Conservation (phyloP, 805 yeast genomes). For the Candida ortonii region DNA sequence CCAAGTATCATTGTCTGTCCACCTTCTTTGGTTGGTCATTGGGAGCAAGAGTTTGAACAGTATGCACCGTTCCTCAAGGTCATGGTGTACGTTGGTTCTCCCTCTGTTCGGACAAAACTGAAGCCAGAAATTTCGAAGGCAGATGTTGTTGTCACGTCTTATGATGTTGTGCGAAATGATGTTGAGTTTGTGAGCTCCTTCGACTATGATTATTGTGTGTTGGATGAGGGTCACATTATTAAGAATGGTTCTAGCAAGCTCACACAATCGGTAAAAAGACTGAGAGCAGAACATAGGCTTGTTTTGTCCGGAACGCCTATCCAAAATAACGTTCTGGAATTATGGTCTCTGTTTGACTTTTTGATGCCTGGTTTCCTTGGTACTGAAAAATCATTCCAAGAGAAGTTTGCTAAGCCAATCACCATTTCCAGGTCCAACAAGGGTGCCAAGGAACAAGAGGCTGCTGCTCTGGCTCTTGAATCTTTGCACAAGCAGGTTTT, state of each 20-base stretch:
- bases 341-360: constrained; percentile 97
- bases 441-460: constrained; percentile 91
- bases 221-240: constrained; percentile 97
- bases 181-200: constrained; percentile 54
- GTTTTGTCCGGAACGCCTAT: constrained; percentile 97
- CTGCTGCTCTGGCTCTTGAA: constrained; percentile 93
- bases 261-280: constrained; percentile 79
- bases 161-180: constrained; percentile 95
- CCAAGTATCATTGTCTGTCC: constrained; percentile 93
- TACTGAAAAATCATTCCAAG: constrained; percentile 89
- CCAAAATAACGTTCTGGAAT: constrained; percentile 92
- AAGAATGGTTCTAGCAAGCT: constrained; percentile 87
- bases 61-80: constrained; percentile 86
- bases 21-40: constrained; percentile 96
- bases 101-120: constrained; percentile 60
- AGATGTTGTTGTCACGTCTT: constrained; percentile 92
- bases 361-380: constrained; percentile 99
- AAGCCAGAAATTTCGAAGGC: constrained; percentile 49
- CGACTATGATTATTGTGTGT: constrained; percentile 88
- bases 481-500: constrained; percentile 94
- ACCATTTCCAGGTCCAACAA: constrained; percentile 89
- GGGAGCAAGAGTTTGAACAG: constrained; percentile 93
- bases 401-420: constrained; percentile 95
- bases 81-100: constrained; percentile 91
- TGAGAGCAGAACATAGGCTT: constrained; percentile 84